Base-by-base conservation (phyloP, 2,329 filamentous ascomycete species). In the Aureobasidium sp. region DNA sequence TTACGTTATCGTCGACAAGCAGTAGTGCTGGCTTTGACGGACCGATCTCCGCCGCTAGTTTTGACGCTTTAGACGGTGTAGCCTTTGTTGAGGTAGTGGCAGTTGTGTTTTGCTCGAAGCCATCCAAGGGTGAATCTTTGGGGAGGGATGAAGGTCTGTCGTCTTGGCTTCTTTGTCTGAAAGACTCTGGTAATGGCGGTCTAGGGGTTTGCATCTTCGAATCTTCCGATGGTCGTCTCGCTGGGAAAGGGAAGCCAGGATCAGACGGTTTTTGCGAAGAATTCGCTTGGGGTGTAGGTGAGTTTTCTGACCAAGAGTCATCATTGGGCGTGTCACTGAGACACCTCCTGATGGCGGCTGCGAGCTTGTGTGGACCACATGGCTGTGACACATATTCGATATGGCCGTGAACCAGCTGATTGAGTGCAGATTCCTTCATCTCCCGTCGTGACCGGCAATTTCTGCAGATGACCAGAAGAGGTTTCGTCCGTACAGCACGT, bases 1-100 rank as follows among this genome's bases (percentile, higher is more conserved):
- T 65, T 67, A 60, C 59, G 47, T 71, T 70, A 62, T 71, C 69
- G 46, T 71, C 68, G 17, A 70, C 69, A 3, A 71, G 65, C 13
- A 71, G 65, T 15, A 71, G 32, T 39, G 66, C 68, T 3, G 71
- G 64, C 17, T 67, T 53, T 13, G 58, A 60, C 20, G 53, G 63
- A 42, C 53, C 58, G 15, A 64, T 57, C 44, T 61, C 58, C 3
- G 26, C 9, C 23, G 17, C 36, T 23, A 3, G 32, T 34, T 34
- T 34, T 34, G 32, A 34, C 29, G 5, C n/a, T 5, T 41, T 46
- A 5, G 34, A 7, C 5, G 44, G 46, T 15, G 46, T 44, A 5
- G 48, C 26, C 9, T 62, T 46, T 26, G 50, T 47, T 20, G 55
- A 37, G 15, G 47, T 32, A n/a, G 55, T 58, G 3, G 47, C 41